These are phyloP conservation scores for Prunella vulgaris DNA, from an alignment of 257 asterid genomes.

Conservation along the genomic window DNA sequence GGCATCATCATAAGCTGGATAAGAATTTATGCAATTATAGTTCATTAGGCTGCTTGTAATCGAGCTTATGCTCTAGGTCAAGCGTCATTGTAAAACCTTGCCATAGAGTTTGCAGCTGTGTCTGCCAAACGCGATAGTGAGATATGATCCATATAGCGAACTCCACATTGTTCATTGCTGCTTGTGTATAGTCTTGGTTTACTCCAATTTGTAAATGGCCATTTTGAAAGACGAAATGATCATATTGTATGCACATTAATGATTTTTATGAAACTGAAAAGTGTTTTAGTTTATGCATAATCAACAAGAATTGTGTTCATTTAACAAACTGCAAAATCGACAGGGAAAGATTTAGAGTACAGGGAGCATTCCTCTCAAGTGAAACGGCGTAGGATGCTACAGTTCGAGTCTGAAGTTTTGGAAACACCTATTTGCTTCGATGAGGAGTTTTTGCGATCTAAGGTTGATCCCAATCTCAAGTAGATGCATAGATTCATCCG, in stretches of 20 bases:
- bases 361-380: constrained; percentile 44
- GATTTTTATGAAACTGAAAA: not conserved
- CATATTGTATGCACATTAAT: not conserved
- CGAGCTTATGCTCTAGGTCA: no score
- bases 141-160: not conserved
- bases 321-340: constrained; percentile 30
- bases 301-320: not conserved
- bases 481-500: not conserved
- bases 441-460: constrained; percentile 40
- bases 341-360: constrained; percentile 36
- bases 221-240: not conserved
- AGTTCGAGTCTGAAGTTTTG: constrained; percentile 48
- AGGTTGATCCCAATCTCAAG: constrained; percentile 35
- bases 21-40: not conserved
- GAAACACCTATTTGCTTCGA: constrained; percentile 34
- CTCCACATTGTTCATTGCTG: not conserved
- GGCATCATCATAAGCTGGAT: not conserved
- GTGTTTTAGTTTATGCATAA: not conserved
- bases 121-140: not conserved
- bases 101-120: not conserved
- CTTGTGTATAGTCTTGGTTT: not conserved
- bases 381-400: constrained; percentile 66
- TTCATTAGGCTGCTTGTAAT: not conserved
- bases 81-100: not conserved
- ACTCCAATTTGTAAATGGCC: not conserved